Base-by-base conservation (phyloP, 1,284 basidiomycete species). In the Porodaedalea pini region DNA sequence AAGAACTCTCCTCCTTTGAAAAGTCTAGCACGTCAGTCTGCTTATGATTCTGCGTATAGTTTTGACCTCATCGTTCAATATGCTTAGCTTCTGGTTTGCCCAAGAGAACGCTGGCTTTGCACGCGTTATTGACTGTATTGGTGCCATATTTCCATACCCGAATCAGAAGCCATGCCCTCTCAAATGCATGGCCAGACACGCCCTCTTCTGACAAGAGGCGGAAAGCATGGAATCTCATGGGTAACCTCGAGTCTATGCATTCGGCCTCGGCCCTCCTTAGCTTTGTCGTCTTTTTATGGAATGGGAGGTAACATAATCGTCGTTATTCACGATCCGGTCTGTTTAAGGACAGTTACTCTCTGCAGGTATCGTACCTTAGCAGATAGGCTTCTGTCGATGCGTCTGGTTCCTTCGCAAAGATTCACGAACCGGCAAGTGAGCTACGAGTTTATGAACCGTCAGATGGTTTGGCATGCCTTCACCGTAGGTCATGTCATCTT, bases 401-500 rank as follows among this genome's bases (percentile, higher is more conserved):
- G 81, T 25, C 80, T 98, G 2, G 80, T 88, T 0, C 90, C 96
- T 7, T 80, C 90, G 0, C 81, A 83, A 37, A 75, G 82, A 49
- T 80, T 88, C 31, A 79, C 88, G 50, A 85, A 84, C 60, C 83
- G 91, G 13, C 89, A 95, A 66, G 91, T 99, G 51, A 96, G 92
- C 66, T 99, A 98, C 72, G 97, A 99, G 69, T 99, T 95, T 68
- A 93, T 99, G 88, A 98, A 99, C 67, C 88, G 97, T 57, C 97
- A 99, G 72, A 91, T 99, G 79, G 96, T 99, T 54, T 99, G 97
- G 97, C 92, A 96, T 69, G 91, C 94, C 0, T 96, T 99, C 70
- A 99, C 96, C 1, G 94, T 94, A 69, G 62, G 88, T 73, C 4
- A 37, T 39, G 49, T 49, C 25, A 32, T 15, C 10, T 25, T 25